Evolutionary conservation across 768 basidiomycete genomes (phyloP), one percentile per base, ranked within the genome.

Genomic region (Mycena indigotica): DNA sequence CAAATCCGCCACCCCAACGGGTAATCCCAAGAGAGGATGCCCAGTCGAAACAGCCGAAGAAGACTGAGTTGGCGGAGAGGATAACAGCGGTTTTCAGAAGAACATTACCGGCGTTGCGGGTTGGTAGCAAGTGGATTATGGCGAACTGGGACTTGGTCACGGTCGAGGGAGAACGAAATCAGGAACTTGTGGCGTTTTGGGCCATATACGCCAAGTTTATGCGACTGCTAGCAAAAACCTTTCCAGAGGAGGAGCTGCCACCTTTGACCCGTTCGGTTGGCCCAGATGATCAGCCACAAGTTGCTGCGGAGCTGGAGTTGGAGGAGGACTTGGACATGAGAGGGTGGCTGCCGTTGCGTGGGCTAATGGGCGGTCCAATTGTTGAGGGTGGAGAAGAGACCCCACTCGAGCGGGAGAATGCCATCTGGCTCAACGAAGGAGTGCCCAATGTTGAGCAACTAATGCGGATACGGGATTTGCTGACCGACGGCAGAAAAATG

Each of bases 381-480:
- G 58, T 64, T 51, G 44, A 56, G 46, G 19, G 38, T 38, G 29
- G 45, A 28, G 15, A 39, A 38, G 45, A 44, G 48, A 60, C 64
- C 55, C 67, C n/a, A 56, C 50, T 25, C 52, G 57, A 66, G 6
- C 56, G 56, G 12, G 16, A 52, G 64, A 58, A 23, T 23, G 41
- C 23, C 23, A 32, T 51, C 38, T 57, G 55, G 13, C 45, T 50
- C 16, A 62, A 62, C 57, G 76, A 71, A 64, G 74, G 81, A 60
- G 80, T 78, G 30, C 97, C 97, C 6, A 98, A 99, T 65, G 95
- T 91, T 57, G 94, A 96, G 76, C 91, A 95, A 65, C 74, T 99
- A 40, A 95, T 98, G 93, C 81, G 97, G 62, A 90, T 99, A 56
- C 80, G 84, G 45, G 96, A 97, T 72, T 75, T 97, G 39, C 76